A percentile compares a stretch with the other conserved stretches of the same genome.
phyloP scores from a whole-genome alignment of 2,329 filamentous ascomycete species.

The Paraconiothyrium sp. region DNA sequence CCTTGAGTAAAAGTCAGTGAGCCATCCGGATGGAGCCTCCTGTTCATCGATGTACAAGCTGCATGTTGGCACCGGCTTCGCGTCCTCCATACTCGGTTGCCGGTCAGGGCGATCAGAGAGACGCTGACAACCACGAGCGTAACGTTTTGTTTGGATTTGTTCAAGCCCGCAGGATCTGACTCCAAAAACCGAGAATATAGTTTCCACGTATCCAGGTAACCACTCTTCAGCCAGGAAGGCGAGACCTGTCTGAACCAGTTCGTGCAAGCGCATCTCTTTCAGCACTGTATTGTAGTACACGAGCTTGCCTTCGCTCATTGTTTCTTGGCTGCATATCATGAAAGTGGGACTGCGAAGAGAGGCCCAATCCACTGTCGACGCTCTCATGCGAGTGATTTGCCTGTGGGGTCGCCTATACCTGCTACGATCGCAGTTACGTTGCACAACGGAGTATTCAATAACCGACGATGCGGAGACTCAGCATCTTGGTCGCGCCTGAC shows the following conservation, averaged over 20 bases:
- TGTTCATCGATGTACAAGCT: slow-evolving; percentile 21
- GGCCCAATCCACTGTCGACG: slow-evolving; percentile 20
- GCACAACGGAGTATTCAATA: slow-evolving; percentile 27
- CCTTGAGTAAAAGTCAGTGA: slow-evolving; percentile 17
- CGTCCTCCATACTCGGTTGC: neutral
- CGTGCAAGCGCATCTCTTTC: slow-evolving; percentile 31
- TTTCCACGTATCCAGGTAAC: slow-evolving; percentile 28
- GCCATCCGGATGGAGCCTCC: neutral
- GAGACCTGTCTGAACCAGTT: slow-evolving; percentile 31
- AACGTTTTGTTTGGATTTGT: slow-evolving; percentile 32
- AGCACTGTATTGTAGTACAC: slow-evolving; percentile 18
- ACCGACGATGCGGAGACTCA: slow-evolving; percentile 18
- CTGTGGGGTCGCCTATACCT: slow-evolving; percentile 20
- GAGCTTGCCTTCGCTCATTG: slow-evolving; percentile 12
- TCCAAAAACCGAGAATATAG: slow-evolving; percentile 32
- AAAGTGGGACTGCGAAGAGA: slow-evolving; percentile 7
- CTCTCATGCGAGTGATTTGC: slow-evolving; percentile 26
- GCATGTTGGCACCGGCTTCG: slow-evolving; percentile 14
- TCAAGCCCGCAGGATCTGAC: slow-evolving; percentile 36
- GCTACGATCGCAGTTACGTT: slow-evolving; percentile 16
- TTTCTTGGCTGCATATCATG: slow-evolving; percentile 17
- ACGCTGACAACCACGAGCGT: slow-evolving; percentile 27
- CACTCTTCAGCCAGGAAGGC: slow-evolving; percentile 25
- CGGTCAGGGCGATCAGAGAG: neutral
- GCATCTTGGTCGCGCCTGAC: slow-evolving; percentile 20